Percentiles rank a stretch among this genome's conserved stretches.
Conservation (phyloP, 2,329 filamentous ascomycete species). For the Botrytis aclada region DNA sequence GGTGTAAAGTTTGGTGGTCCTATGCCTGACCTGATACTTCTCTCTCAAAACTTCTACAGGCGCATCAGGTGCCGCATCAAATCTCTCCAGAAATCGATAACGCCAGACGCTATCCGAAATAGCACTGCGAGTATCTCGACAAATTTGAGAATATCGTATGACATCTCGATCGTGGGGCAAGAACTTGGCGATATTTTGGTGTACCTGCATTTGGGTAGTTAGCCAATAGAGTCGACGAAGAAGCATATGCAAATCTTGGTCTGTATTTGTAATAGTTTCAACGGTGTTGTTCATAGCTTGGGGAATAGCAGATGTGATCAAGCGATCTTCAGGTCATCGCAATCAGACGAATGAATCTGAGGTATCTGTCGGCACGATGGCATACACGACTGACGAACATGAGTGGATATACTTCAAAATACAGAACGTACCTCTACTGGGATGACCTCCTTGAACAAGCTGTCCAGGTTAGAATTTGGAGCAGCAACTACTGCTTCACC, state of each 20-base stretch:
- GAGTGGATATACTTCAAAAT: not conserved
- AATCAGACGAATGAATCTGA: not conserved
- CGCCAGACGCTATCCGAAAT: constrained; percentile 48
- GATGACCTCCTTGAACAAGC: not conserved
- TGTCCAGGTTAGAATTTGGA: not conserved
- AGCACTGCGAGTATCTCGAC: constrained; percentile 40
- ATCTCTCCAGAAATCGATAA: constrained; percentile 42
- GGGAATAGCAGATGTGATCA: not conserved
- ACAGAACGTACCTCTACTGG: not conserved
- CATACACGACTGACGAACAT: not conserved
- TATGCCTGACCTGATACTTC: constrained; percentile 40
- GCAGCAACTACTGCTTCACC: not conserved
- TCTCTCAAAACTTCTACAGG: constrained; percentile 34
- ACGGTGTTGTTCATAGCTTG: not conserved
- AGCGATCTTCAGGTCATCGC: not conserved
- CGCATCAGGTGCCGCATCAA: constrained; percentile 39
- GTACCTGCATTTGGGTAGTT: constrained; percentile 29
- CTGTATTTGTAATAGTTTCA: not conserved
- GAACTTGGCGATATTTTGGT: constrained; percentile 33
- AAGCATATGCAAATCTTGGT: not conserved
- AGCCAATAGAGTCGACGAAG: not conserved
- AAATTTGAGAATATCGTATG: constrained; percentile 41
- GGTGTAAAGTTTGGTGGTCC: constrained; percentile 31
- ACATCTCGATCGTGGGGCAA: constrained; percentile 44
- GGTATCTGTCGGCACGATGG: too few species aligned